A percentile compares a stretch with the other conserved stretches of the same genome.
Evolutionary conservation across 768 basidiomycete species (phyloP).

Genomic region (Termitomyces sp.): DNA sequence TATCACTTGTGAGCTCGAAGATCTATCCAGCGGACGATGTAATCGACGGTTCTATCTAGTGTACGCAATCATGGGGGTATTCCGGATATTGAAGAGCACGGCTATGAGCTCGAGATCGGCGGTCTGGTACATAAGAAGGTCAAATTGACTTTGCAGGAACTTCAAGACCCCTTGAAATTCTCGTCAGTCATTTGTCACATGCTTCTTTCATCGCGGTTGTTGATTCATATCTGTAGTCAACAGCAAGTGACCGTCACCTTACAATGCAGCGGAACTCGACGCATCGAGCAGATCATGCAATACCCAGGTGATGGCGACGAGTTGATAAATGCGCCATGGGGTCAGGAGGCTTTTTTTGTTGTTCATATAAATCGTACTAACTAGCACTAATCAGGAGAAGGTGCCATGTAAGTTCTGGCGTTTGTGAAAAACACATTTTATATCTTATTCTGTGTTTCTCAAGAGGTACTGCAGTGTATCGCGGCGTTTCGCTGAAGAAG

Average conservation of each 20-base stretch:
- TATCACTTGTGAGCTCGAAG: slow-evolving; percentile 43
- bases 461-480: slow-evolving; percentile 50
- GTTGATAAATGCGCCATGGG: slow-evolving; percentile 49
- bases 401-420: slow-evolving; percentile 36
- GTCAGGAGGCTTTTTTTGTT: slow-evolving; percentile 14
- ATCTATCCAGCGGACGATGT: not conserved
- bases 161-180: slow-evolving; percentile 43
- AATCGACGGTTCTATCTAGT: slow-evolving; percentile 19
- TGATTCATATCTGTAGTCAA: slow-evolving; percentile 28
- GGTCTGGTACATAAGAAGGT: slow-evolving; percentile 46
- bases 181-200: slow-evolving; percentile 31
- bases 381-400: slow-evolving; percentile 28
- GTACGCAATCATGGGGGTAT: slow-evolving; percentile 54
- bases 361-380: not conserved
- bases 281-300: slow-evolving; percentile 47
- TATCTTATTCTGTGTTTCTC: not conserved
- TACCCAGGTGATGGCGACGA: slow-evolving; percentile 56
- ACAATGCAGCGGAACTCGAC: slow-evolving; percentile 52
- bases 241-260: slow-evolving; percentile 48
- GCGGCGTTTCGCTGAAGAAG: slow-evolving; percentile 51
- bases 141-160: slow-evolving; percentile 42
- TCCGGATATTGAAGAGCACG: slow-evolving; percentile 44
- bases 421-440: too few relatives aligned
- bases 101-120: slow-evolving; percentile 46
- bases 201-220: not conserved